These are phyloP conservation scores for Zopfochytrium polystomum DNA, from an alignment of 371 early-diverging fungal species.

Conservation along the genomic window DNA sequence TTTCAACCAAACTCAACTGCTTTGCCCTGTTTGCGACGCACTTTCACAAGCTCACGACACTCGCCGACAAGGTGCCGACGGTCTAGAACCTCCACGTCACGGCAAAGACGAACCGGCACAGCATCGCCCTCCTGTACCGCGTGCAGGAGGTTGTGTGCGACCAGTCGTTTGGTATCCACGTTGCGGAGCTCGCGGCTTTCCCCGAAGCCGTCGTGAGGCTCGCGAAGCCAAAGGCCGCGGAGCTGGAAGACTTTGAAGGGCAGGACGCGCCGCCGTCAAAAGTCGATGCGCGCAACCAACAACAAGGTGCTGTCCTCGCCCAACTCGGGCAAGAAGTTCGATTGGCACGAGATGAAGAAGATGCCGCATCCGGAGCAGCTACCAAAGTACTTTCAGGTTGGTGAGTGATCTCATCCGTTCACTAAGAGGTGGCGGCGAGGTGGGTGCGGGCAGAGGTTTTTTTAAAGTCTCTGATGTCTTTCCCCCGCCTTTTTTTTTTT, in stretches of 20 bases:
- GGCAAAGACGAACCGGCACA: conserved; percentile 35
- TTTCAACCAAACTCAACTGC: conserved; percentile 71
- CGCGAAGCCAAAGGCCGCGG: conserved; percentile 83
- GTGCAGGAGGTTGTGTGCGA: conserved; percentile 84
- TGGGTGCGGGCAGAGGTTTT: no score
- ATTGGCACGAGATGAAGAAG: no score
- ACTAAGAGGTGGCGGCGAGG: no score
- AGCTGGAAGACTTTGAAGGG: conserved; percentile 71
- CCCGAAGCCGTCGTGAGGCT: conserved; percentile 78
- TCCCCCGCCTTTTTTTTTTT: no score
- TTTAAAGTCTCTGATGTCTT: no score
- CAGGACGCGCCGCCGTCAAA: no score
- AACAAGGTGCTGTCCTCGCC: no score
- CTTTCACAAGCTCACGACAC: conserved; percentile 94
- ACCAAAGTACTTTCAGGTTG: no score
- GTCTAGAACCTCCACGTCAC: conserved; percentile 89
- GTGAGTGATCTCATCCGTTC: no score
- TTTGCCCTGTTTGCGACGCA: conserved; percentile 95
- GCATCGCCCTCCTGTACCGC: conserved; percentile 83
- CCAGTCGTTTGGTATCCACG: conserved; percentile 98
- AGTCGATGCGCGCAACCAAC: no score
- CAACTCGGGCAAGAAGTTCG: no score
- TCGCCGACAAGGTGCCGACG: conserved; percentile 61
- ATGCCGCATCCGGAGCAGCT: no score
- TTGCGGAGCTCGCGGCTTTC: conserved; percentile 93